These are phyloP conservation scores for Astrocystis sublimbata DNA, from an alignment of 495 filamentous ascomycete genomes.

Conservation along the genomic window DNA sequence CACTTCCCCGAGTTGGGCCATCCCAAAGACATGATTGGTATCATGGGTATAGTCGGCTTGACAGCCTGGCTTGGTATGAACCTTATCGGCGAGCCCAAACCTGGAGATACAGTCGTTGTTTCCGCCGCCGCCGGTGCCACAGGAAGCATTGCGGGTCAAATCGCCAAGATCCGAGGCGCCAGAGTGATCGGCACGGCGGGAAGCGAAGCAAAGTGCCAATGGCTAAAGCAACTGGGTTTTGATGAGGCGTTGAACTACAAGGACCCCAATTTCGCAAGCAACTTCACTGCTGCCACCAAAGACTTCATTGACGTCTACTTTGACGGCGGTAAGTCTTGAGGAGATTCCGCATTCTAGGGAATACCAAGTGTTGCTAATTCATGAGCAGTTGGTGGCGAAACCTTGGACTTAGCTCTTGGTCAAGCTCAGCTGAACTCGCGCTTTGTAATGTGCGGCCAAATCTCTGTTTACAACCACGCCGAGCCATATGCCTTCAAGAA, in stretches of 20 bases:
- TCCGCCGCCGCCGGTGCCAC: conserved; percentile 73
- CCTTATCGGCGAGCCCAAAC: conserved; percentile 37
- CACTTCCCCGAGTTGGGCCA: neutral
- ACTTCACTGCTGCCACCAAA: conserved; percentile 65
- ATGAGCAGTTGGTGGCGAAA: conserved; percentile 35
- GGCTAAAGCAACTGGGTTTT: conserved; percentile 62
- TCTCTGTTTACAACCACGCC: neutral
- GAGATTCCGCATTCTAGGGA: conserved; percentile 52
- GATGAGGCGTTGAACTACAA: conserved; percentile 64
- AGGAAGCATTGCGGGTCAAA: conserved; percentile 68
- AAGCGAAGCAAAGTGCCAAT: conserved; percentile 62
- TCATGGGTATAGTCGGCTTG: neutral
- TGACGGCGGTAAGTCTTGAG: conserved; percentile 79
- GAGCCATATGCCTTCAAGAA: conserved; percentile 34
- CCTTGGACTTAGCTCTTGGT: conserved; percentile 16
- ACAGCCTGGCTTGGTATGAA: conserved; percentile 40
- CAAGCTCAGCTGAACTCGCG: conserved; percentile 57
- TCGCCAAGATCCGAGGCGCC: conserved; percentile 65
- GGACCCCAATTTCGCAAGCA: conserved; percentile 57
- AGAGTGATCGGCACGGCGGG: conserved; percentile 64
- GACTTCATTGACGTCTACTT: conserved; percentile 82
- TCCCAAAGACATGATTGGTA: neutral
- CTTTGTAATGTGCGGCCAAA: conserved; percentile 60
- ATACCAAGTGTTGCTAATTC: neutral
- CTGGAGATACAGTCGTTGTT: conserved; percentile 65